phyloP scores from a whole-genome alignment of 148 eudicot species.

The Spergularia marina region DNA sequence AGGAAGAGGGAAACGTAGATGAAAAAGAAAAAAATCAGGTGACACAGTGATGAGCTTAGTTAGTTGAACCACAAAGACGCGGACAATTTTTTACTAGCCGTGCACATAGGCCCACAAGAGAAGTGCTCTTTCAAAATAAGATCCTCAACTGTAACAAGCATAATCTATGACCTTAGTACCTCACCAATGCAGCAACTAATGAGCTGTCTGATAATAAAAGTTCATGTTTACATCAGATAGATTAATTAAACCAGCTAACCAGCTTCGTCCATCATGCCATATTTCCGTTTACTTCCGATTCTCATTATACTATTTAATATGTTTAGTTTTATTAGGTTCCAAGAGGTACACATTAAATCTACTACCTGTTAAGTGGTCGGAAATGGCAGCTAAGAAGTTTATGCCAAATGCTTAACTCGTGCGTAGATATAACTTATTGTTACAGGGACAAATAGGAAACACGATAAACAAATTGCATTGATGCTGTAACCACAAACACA shows the following conservation, averaged over 20 bases:
- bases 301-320: neutral
- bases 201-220: too few species aligned
- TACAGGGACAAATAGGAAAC: neutral
- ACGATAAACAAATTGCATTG: neutral
- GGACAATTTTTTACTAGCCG: too few species aligned
- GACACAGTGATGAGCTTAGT: neutral
- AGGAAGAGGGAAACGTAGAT: neutral
- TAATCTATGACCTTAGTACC: too few species aligned
- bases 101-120: too few species aligned
- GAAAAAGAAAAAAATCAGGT: too few species aligned
- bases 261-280: too few species aligned
- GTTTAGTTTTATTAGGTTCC: neutral
- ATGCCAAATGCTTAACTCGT: neutral
- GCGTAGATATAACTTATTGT: neutral
- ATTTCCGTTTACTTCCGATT: neutral
- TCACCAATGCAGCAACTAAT: too few species aligned
- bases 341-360: neutral
- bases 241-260: too few species aligned
- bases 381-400: neutral
- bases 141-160: too few species aligned
- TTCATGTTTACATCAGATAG: too few species aligned
- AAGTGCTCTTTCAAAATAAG: too few species aligned
- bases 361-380: neutral
- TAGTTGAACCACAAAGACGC: neutral
- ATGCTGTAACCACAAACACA: neutral